phyloP scores from a whole-genome alignment of 1,284 basidiomycete genomes.

The Sporisorium graminicola region DNA sequence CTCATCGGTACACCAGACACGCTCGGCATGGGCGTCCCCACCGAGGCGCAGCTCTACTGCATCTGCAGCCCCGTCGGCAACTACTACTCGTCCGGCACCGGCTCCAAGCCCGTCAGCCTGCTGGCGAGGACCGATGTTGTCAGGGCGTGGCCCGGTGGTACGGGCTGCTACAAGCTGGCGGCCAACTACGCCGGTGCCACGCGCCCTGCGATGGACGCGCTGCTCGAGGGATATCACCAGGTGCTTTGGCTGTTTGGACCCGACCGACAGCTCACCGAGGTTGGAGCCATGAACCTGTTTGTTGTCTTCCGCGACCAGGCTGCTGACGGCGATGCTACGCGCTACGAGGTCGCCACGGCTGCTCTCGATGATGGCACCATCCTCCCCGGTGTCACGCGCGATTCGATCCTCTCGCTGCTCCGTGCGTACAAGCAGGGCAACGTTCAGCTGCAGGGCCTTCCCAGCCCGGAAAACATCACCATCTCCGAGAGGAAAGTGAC shows the following conservation, averaged over 20 bases:
- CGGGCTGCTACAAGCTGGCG: slow-evolving; percentile 90
- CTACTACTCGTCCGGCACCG: slow-evolving; percentile 56
- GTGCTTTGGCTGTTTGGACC: slow-evolving; percentile 53
- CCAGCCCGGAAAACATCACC: slow-evolving; percentile 34
- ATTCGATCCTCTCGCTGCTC: slow-evolving; percentile 79
- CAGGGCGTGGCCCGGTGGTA: slow-evolving; percentile 91
- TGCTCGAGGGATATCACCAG: slow-evolving; percentile 51
- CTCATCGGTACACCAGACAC: slow-evolving; percentile 54
- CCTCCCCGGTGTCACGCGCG: slow-evolving; percentile 96
- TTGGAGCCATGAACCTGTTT: slow-evolving; percentile 58
- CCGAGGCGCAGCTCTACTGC: slow-evolving; percentile 57
- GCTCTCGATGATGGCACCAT: slow-evolving; percentile 77
- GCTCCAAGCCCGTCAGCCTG: slow-evolving; percentile 48
- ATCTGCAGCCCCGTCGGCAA: slow-evolving; percentile 59
- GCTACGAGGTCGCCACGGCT: slow-evolving; percentile 72
- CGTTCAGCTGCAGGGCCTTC: slow-evolving; percentile 64
- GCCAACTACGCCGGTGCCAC: slow-evolving; percentile 74
- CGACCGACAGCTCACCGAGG: slow-evolving; percentile 53
- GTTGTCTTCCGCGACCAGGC: slow-evolving; percentile 52
- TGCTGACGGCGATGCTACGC: slow-evolving; percentile 15
- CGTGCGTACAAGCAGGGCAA: slow-evolving; percentile 77
- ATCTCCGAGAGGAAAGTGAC: slow-evolving; percentile 49
- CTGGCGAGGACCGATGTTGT: slow-evolving; percentile 51
- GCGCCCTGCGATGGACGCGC: slow-evolving; percentile 46
- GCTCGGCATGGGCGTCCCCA: slow-evolving; percentile 51